These are phyloP conservation scores for Lepraria neglecta DNA, from an alignment of 495 filamentous ascomycete species.

Conservation along the genomic window DNA sequence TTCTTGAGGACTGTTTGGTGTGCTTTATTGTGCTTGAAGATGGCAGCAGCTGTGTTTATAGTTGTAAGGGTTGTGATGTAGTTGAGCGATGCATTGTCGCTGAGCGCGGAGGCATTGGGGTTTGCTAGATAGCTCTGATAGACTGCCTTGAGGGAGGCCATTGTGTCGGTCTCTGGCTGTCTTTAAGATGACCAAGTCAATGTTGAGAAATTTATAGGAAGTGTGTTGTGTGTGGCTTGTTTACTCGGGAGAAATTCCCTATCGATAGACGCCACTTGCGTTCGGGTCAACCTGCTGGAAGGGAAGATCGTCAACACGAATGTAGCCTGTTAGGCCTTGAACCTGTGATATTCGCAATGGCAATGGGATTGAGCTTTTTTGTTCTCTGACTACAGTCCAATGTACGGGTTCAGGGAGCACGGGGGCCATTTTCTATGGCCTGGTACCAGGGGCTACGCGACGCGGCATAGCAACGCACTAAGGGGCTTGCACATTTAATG, in stretches of 20 bases:
- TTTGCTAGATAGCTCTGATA: slow-evolving; percentile 76
- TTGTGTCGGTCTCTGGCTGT: not conserved
- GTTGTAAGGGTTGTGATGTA: slow-evolving; percentile 88
- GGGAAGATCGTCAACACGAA: not conserved
- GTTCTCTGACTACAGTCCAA: not conserved
- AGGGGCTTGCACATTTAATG: too few relatives aligned
- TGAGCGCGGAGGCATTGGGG: slow-evolving; percentile 59
- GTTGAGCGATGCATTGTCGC: slow-evolving; percentile 67
- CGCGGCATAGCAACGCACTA: too few relatives aligned
- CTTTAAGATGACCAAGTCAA: not conserved
- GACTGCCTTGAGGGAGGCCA: slow-evolving; percentile 32
- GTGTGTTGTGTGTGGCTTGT: slow-evolving; percentile 13
- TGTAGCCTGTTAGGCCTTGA: not conserved
- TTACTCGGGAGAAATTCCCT: slow-evolving; percentile 7
- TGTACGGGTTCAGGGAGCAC: not conserved
- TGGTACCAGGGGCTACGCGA: too few relatives aligned
- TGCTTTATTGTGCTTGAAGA: slow-evolving; percentile 68
- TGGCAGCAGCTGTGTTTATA: slow-evolving; percentile 58
- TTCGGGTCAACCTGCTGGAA: not conserved
- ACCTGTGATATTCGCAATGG: not conserved
- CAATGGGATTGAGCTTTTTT: not conserved
- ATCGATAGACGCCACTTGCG: slow-evolving; percentile 13
- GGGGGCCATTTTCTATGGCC: too few relatives aligned
- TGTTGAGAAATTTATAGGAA: not conserved
- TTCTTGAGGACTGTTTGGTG: slow-evolving; percentile 59